Evolutionary conservation across 805 yeast genomes (phyloP), one percentile per base, ranked within the genome.

Genomic region (Myxozyma geophila): DNA sequence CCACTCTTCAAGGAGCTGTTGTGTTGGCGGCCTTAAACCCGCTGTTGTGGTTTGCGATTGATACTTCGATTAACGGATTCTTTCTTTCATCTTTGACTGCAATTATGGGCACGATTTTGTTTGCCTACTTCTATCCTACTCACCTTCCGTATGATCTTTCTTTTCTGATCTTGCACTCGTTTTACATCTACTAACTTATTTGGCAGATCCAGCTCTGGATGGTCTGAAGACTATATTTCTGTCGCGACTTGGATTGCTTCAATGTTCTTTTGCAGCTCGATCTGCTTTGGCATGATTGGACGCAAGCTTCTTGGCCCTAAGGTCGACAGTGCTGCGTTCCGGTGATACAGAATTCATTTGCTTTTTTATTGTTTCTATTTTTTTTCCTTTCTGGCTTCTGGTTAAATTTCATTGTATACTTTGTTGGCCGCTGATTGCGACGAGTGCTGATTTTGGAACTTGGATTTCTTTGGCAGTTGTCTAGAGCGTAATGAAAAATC

Each of bases 251-350:
- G 75, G 73, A 69, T 73, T 35, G 77, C 75, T 15, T 63, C 67
- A 2, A 57, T 66, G 33, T 62, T 53, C 39, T 78, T 77, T 59
- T 76, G 79, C 65, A 73, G 78, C 48, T 69, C 76, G 28, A 69
- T 78, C 21, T 71, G 77, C 52, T 75, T 76, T 55, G 80, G 80
- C 19, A 74, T 75, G 63, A 68, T 78, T 12, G 80, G 80, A 19
- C 70, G 80, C 6, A 68, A 76, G 33, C 67, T 75, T n/a, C 67
- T 72, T 3, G 66, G 60, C 19, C 48, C 44, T 1, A 44, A 54
- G 50, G 36, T 8, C 17, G 50, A 43, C 40, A 35, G 7, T 28
- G 21, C 40, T 13, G 21, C 40, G 7, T 33, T 40, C n/a, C 52
- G 52, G 35, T 49, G 8, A 15, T 33, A 1, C 28, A 28, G 28